These are phyloP conservation scores for Crithidia fasciculata DNA, from an alignment of 208 protist species.

Conservation along the genomic window DNA sequence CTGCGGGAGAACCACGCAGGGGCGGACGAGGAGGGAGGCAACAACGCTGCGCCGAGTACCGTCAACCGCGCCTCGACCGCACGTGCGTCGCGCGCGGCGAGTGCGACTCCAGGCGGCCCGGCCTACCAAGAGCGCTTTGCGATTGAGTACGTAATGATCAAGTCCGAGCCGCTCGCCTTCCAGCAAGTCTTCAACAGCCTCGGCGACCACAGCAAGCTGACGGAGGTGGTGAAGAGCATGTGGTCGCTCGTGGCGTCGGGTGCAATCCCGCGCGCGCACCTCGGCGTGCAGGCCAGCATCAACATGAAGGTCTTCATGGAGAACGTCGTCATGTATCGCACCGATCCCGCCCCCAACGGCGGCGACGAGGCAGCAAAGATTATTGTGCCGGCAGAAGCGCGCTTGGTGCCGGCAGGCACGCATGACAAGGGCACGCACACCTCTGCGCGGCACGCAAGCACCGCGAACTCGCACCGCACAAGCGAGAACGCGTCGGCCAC, in stretches of 20 bases:
- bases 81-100: slow-evolving; percentile 10
- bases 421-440: background rate
- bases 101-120: slow-evolving; percentile 14
- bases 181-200: slow-evolving; percentile 44
- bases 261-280: slow-evolving; percentile 41
- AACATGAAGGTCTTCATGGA: slow-evolving; percentile 62
- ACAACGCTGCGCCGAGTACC: background rate
- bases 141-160: slow-evolving; percentile 62
- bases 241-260: slow-evolving; percentile 56
- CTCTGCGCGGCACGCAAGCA: background rate
- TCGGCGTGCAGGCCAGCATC: slow-evolving; percentile 32
- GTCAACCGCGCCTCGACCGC: slow-evolving; percentile 1
- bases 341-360: slow-evolving; percentile 23
- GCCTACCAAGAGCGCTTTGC: slow-evolving; percentile 69
- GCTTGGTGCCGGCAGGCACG: slow-evolving; percentile 3
- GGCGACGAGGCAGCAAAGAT: slow-evolving; percentile 24
- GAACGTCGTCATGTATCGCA: slow-evolving; percentile 43
- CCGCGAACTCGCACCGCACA: background rate
- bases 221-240: slow-evolving; percentile 59
- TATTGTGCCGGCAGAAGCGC: slow-evolving; percentile 37
- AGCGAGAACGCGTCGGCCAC: background rate
- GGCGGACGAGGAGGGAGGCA: slow-evolving; percentile 10
- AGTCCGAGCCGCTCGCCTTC: slow-evolving; percentile 45
- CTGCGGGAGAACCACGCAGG: slow-evolving; percentile 35
- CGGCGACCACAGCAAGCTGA: slow-evolving; percentile 24